Conservation (phyloP, 176 grass and related monocot genomes). For the Metroxylon sagu region DNA sequence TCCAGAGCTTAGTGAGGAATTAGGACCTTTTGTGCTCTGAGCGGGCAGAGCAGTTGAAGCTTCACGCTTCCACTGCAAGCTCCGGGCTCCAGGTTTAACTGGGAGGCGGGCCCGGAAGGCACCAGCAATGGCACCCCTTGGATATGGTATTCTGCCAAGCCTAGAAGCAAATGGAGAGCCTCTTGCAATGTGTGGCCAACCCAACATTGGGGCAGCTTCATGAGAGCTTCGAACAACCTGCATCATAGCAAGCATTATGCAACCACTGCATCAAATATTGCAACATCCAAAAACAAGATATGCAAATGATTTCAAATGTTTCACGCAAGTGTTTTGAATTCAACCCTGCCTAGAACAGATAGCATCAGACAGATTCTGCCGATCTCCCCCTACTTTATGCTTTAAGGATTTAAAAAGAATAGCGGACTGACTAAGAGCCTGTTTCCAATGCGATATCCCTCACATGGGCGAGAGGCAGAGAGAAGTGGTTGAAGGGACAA, state of each 20-base stretch:
- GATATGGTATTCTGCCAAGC: constrained; percentile 51
- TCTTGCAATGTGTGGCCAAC: constrained; percentile 48
- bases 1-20: constrained; percentile 4
- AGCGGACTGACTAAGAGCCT: too few relatives aligned
- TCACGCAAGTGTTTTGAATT: too few relatives aligned
- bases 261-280: too few relatives aligned
- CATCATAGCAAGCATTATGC: constrained; percentile 2
- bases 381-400: too few relatives aligned
- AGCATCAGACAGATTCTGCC: too few relatives aligned
- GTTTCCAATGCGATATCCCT: too few relatives aligned
- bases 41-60: constrained; percentile 30
- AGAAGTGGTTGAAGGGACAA: too few relatives aligned
- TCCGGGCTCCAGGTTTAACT: constrained; percentile 73
- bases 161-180: constrained; percentile 43
- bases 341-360: too few relatives aligned
- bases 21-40: constrained; percentile 4
- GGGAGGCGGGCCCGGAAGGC: constrained; percentile 40
- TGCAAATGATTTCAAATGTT: too few relatives aligned
- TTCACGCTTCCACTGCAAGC: constrained; percentile 90
- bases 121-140: constrained; percentile 41
- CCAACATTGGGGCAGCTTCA: constrained; percentile 79
- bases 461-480: too few relatives aligned
- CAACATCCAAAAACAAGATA: too few relatives aligned
- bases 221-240: constrained; percentile 75
- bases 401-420: too few relatives aligned